Conservation (phyloP, 257 asterid genomes). For the Ophiorrhiza pumila region DNA sequence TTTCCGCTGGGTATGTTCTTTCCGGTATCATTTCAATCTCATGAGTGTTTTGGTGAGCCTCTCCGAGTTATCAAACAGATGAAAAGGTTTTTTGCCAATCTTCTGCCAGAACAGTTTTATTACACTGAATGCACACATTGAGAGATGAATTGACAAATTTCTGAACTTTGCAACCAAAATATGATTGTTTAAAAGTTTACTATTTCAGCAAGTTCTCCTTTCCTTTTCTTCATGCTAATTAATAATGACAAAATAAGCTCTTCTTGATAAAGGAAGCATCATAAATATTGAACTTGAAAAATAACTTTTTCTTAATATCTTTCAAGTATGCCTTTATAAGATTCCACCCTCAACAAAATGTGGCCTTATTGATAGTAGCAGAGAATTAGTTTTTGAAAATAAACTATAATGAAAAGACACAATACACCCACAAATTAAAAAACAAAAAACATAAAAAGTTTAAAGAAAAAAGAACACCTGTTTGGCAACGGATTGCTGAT, state of each 20-base stretch:
- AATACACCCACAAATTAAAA: neutral
- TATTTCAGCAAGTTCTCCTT: neutral
- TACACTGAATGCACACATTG: neutral
- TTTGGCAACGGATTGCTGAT: slow-evolving; percentile 44
- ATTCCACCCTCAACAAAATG: neutral
- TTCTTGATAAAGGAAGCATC: neutral
- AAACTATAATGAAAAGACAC: neutral
- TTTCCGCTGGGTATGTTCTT: neutral
- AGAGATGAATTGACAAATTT: neutral
- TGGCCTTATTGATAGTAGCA: neutral
- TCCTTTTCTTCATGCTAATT: neutral
- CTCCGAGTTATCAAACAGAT: neutral
- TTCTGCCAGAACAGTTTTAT: neutral
- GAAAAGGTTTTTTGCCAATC: neutral
- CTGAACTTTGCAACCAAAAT: too few relatives aligned
- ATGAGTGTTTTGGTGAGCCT: too few relatives aligned
- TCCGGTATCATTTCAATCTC: neutral
- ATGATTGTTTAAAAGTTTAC: neutral
- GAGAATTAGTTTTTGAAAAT: neutral
- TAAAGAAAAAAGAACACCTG: slow-evolving; percentile 39
- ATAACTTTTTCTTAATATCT: neutral
- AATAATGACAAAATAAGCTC: too few relatives aligned
- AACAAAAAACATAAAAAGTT: too few relatives aligned
- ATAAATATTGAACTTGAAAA: neutral
- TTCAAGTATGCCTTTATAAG: neutral